These are phyloP conservation scores for Erythrophleum ivorense DNA, from an alignment of 331 rosid species.

Conservation along the genomic window DNA sequence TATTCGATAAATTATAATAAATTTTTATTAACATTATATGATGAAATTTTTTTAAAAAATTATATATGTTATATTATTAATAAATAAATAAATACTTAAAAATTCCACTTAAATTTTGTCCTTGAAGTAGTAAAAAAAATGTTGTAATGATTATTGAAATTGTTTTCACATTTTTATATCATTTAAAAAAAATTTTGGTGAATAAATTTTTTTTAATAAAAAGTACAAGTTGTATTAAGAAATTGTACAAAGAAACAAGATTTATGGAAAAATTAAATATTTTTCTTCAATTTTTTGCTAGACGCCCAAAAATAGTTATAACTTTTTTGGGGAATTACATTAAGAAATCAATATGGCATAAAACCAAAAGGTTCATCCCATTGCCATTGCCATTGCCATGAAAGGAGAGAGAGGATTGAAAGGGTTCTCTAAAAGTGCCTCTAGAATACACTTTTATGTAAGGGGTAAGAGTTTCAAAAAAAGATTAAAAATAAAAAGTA, in stretches of 20 bases:
- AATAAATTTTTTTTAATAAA: background rate
- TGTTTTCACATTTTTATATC: background rate
- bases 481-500: too few species aligned
- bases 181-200: background rate
- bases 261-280: background rate
- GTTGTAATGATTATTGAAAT: background rate
- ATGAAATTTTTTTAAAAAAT: too few species aligned
- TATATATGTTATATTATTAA: background rate
- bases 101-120: background rate
- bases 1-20: too few species aligned
- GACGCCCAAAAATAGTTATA: background rate
- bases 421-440: too few species aligned
- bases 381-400: too few species aligned
- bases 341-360: background rate
- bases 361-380: background rate
- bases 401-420: too few species aligned
- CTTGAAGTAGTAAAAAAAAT: background rate
- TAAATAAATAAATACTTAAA: background rate
- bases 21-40: too few species aligned
- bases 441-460: too few species aligned
- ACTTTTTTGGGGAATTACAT: background rate
- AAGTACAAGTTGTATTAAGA: background rate
- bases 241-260: background rate
- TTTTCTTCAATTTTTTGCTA: background rate
- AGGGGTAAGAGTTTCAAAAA: too few species aligned